These are phyloP conservation scores for Stagonosporopsis rhizophila DNA, from an alignment of 2,329 filamentous ascomycete species.

Conservation along the genomic window DNA sequence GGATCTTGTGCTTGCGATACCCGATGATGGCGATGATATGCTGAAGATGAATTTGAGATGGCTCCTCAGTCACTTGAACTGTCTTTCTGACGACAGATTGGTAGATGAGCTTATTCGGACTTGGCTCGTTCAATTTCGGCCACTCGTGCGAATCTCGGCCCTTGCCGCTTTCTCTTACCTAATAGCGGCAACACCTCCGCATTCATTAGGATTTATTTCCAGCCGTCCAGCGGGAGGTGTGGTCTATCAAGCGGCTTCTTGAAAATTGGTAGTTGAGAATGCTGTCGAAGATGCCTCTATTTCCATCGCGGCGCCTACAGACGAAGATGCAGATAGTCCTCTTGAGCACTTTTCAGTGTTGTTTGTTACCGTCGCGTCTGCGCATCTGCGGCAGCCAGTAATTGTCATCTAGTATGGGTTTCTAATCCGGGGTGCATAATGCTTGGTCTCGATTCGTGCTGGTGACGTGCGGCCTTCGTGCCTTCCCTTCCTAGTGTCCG, in stretches of 20 bases:
- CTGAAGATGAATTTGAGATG: background rate
- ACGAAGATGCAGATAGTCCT: background rate
- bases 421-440: slow-evolving; percentile 32
- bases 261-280: background rate
- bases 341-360: background rate
- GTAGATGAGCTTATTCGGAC: slow-evolving; percentile 1
- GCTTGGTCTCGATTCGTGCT: slow-evolving; percentile 19
- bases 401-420: slow-evolving; percentile 19
- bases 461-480: slow-evolving; percentile 27
- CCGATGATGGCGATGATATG: background rate
- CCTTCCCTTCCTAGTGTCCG: slow-evolving; percentile 21
- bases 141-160: slow-evolving; percentile 18
- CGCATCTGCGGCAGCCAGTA: background rate
- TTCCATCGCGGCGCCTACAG: background rate
- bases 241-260: background rate
- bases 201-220: slow-evolving; percentile 14
- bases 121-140: slow-evolving; percentile 4
- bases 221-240: background rate
- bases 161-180: slow-evolving; percentile 23
- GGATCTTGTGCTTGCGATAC: too few relatives aligned
- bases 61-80: background rate
- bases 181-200: slow-evolving; percentile 27
- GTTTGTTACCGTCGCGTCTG: background rate
- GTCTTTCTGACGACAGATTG: background rate
- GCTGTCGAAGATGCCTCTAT: background rate